A percentile compares a stretch with the other conserved stretches of the same genome.
phyloP scores from a whole-genome alignment of 306 rosid genomes.

The Rubus idaeus region DNA sequence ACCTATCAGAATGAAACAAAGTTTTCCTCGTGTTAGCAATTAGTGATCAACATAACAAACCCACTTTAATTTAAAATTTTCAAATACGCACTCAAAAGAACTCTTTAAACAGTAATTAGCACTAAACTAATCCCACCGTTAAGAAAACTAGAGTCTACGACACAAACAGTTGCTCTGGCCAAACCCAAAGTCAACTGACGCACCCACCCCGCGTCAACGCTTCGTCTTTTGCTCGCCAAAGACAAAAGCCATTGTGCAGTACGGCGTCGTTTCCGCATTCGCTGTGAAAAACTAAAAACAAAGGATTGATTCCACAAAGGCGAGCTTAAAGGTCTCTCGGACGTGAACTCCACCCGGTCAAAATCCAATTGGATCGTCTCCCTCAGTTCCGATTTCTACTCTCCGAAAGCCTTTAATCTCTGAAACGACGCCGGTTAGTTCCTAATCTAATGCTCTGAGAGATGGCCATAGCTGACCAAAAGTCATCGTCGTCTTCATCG shows the following conservation, averaged over 20 bases:
- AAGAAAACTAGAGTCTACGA: neutral
- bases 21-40: neutral
- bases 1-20: neutral
- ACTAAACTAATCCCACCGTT: neutral
- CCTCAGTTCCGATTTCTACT: conserved; percentile 31
- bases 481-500: conserved; percentile 56
- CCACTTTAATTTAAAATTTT: neutral
- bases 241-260: neutral
- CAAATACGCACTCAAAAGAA: neutral
- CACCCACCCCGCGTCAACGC: conserved; percentile 25
- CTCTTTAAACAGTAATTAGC: neutral
- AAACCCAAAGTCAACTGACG: conserved; percentile 20
- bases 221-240: conserved; percentile 7
- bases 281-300: neutral
- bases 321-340: conserved; percentile 16
- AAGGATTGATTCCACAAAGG: conserved; percentile 3
- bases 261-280: conserved; percentile 5
- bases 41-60: neutral
- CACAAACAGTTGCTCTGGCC: neutral
- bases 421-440: neutral
- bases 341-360: conserved; percentile 25
- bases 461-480: conserved; percentile 76
- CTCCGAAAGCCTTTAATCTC: neutral
- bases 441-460: conserved; percentile 33
- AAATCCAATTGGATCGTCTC: conserved; percentile 33